Conservation (phyloP, 768 basidiomycete genomes). For the Hericium alpestre region DNA sequence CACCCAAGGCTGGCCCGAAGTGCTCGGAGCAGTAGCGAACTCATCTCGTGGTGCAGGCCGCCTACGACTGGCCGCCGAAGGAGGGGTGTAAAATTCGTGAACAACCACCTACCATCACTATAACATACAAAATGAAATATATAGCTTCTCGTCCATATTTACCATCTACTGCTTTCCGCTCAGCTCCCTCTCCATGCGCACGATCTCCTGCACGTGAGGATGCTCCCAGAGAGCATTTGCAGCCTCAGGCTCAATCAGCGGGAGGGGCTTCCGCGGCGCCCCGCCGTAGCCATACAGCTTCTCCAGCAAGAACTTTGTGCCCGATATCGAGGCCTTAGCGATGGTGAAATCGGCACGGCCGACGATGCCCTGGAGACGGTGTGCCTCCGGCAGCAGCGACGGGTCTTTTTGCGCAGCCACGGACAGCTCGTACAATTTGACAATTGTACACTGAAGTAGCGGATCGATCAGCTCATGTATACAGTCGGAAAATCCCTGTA, state of each 20-base stretch:
- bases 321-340: conserved; percentile 63
- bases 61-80: too few species aligned
- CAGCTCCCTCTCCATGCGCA: conserved; percentile 51
- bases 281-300: conserved; percentile 77
- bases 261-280: conserved; percentile 64
- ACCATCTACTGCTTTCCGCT: conserved; percentile 26
- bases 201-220: conserved; percentile 56
- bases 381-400: conserved; percentile 54
- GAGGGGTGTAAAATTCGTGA: too few species aligned
- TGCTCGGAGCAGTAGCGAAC: too few species aligned
- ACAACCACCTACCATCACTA: not conserved
- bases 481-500: too few species aligned
- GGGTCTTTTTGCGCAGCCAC: conserved; percentile 44
- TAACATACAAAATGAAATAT: not conserved
- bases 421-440: conserved; percentile 52
- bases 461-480: not conserved
- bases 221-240: conserved; percentile 64
- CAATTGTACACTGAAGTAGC: conserved; percentile 39
- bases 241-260: conserved; percentile 44
- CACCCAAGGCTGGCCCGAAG: too few species aligned
- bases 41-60: too few species aligned
- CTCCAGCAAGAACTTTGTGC: conserved; percentile 74
- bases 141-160: not conserved
- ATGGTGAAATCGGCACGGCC: conserved; percentile 76
- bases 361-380: conserved; percentile 68